phyloP scores from a whole-genome alignment of 1,284 basidiomycete species.

The Leucoagaricus sp. region DNA sequence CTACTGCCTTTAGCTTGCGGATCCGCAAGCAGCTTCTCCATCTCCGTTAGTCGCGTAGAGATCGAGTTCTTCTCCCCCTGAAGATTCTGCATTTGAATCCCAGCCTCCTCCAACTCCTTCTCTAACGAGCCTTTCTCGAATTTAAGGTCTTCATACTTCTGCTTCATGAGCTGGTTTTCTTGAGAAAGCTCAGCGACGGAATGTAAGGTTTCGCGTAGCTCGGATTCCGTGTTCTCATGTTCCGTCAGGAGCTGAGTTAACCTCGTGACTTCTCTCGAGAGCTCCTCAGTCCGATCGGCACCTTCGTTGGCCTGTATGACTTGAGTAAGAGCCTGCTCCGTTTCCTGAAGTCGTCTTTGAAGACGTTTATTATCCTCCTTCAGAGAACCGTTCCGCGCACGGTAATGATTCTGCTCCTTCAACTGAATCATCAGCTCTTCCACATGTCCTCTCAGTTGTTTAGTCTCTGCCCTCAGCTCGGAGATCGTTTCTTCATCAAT shows the following conservation, averaged over 20 bases:
- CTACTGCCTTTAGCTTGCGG: slow-evolving; percentile 20
- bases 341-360: slow-evolving; percentile 29
- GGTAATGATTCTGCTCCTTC: slow-evolving; percentile 23
- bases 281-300: slow-evolving; percentile 24
- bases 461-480: slow-evolving; percentile 27
- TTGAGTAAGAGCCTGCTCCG: slow-evolving; percentile 34
- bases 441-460: slow-evolving; percentile 24
- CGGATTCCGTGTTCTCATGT: slow-evolving; percentile 24
- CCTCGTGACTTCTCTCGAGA: slow-evolving; percentile 26
- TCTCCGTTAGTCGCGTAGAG: slow-evolving; percentile 24
- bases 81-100: slow-evolving; percentile 16
- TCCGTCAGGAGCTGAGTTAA: slow-evolving; percentile 24
- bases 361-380: slow-evolving; percentile 27
- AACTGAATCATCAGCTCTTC: slow-evolving; percentile 28
- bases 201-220: slow-evolving; percentile 15
- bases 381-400: slow-evolving; percentile 26
- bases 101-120: slow-evolving; percentile 17
- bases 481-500: slow-evolving; percentile 21
- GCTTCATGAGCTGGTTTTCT: slow-evolving; percentile 21
- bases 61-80: slow-evolving; percentile 22
- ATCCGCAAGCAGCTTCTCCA: slow-evolving; percentile 27
- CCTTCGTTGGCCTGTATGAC: slow-evolving; percentile 28
- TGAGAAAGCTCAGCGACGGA: slow-evolving; percentile 19
- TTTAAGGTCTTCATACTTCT: slow-evolving; percentile 6
- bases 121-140: slow-evolving; percentile 19